Evolutionary conservation across 495 filamentous ascomycete genomes (phyloP), one percentile per base, ranked within the genome.

Genomic region (Podospora pseudoanserina): DNA sequence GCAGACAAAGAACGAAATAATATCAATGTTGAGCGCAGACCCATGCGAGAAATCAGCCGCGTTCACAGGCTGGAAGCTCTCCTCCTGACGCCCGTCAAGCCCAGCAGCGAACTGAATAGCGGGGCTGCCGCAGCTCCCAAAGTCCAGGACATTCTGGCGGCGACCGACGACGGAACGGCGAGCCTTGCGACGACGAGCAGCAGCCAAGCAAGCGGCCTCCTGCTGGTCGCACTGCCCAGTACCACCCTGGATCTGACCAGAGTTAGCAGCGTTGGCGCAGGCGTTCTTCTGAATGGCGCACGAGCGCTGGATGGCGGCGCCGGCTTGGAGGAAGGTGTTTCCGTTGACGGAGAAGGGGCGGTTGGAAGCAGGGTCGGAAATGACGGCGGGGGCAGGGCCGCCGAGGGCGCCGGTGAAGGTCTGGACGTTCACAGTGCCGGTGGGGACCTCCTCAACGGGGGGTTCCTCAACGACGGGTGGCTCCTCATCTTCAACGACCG

Each of bases 1-100:
- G 77, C 86, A 89, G 71, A 88, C 86, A 74, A 89, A 86, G 68
- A 75, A 71, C 7, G 81, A 80, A 60, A 87, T 85, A 67, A 88
- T 78, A 23, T 75, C 75, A 68, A 88, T 87, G 64, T 83, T 84
- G 39, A 84, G 79, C 0, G 86, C 85, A 3, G 84, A 84, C 19
- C 85, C 86, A 75, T 89, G 88, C 70, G 81, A 81, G 80, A 89
- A 90, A 72, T 84, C 82, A 27, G 66, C 73, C 30, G 72, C 64
- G 71, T 88, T 84, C 15, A 77, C 81, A 39, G 82, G 78, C 59
- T 82, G 76, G 76, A 86, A 89, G 20, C 83, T 76, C 19, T 76
- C 80, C 67, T 86, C 82, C 30, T 80, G 80, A 66, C 80, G 80
- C 26, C 85, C 82, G 67, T 88, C 86, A 19, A 84, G 76, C 4